Percentiles rank a stretch among this genome's conserved stretches.
These are phyloP conservation scores for Syzygium aromaticum DNA, from an alignment of 345 rosid genomes.

Conservation along the genomic window DNA sequence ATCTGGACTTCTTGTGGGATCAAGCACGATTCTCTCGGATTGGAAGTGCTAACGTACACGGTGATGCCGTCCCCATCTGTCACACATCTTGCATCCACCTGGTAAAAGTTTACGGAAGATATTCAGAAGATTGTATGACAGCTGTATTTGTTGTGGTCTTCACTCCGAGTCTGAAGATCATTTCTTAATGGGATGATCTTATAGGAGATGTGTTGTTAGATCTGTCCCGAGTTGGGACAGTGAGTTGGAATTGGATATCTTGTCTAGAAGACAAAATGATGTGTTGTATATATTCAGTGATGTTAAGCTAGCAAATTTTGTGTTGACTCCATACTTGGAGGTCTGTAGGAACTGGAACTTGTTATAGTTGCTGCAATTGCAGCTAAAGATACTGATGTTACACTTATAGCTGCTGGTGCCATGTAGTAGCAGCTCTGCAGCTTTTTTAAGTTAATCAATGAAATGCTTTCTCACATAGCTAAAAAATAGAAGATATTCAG, in stretches of 20 bases:
- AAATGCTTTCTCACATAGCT: not conserved
- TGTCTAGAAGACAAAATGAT: not conserved
- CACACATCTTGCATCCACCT: slow-evolving; percentile 73
- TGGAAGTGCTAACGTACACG: slow-evolving; percentile 52
- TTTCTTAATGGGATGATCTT: not conserved
- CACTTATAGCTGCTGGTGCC: not conserved
- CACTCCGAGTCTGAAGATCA: not conserved
- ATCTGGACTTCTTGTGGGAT: slow-evolving; percentile 50
- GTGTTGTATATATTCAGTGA: not conserved
- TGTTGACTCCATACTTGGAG: not conserved
- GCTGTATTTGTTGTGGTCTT: not conserved
- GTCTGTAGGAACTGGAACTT: not conserved
- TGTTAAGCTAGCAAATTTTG: not conserved
- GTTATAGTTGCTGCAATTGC: not conserved
- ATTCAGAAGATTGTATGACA: not conserved
- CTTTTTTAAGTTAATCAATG: not conserved
- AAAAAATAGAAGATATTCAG: not conserved
- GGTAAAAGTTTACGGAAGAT: slow-evolving; percentile 8
- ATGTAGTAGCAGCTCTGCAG: not conserved
- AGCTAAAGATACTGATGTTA: not conserved
- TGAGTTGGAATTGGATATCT: not conserved
- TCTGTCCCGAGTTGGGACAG: not conserved
- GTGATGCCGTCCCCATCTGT: slow-evolving; percentile 78
- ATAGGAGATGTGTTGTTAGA: not conserved
- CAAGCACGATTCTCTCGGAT: slow-evolving; percentile 46